Percentiles rank a stretch among this genome's conserved stretches.
Conservation (phyloP, 1,139 yeast genomes). For the Kodamaea alishanica region DNA sequence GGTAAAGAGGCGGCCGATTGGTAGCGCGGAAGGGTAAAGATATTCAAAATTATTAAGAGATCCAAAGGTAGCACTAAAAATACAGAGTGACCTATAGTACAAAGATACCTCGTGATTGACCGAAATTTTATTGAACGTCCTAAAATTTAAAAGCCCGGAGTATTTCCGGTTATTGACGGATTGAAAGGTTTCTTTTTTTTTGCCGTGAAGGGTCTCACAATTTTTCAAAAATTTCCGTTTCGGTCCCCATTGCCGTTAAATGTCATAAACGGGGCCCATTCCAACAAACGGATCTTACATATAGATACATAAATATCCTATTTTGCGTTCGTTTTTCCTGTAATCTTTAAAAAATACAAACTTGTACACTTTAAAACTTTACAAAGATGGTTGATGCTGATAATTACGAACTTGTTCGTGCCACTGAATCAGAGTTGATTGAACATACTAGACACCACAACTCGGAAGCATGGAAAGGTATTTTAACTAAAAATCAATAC, state of each 20-base stretch:
- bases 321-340: background rate
- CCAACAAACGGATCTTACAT: background rate
- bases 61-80: too few species aligned
- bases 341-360: background rate
- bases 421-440: conserved; percentile 29
- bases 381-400: conserved; percentile 2
- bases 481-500: conserved; percentile 45
- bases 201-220: too few species aligned
- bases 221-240: background rate
- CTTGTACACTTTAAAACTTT: too few species aligned
- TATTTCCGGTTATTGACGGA: too few species aligned
- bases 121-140: too few species aligned
- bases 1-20: too few species aligned
- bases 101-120: too few species aligned
- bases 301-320: background rate
- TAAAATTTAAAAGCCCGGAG: too few species aligned
- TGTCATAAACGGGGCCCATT: conserved; percentile 3
- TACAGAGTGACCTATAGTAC: too few species aligned
- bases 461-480: conserved; percentile 52
- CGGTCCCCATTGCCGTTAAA: conserved; percentile 7
- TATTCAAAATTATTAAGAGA: too few species aligned
- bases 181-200: too few species aligned
- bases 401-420: conserved; percentile 11
- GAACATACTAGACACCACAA: conserved; percentile 48
- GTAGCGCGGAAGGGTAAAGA: too few species aligned